A percentile compares a stretch with the other conserved stretches of the same genome.
These are phyloP conservation scores for Pseudopyricularia javanii DNA, from an alignment of 2,329 filamentous ascomycete genomes.

Conservation along the genomic window DNA sequence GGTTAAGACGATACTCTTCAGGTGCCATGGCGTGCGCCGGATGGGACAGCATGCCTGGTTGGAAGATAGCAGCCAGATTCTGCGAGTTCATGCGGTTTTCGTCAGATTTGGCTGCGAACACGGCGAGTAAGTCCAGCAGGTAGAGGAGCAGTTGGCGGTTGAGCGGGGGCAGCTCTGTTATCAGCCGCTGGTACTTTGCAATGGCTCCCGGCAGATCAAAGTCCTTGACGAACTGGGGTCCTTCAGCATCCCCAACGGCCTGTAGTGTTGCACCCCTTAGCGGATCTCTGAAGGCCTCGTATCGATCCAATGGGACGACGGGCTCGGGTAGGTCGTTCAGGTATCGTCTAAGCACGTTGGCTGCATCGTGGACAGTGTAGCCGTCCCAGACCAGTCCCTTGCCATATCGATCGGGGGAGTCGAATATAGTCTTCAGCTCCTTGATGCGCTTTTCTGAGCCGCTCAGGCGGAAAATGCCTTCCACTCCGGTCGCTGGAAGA, in stretches of 20 bases:
- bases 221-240: conserved; percentile 57
- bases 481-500: conserved; percentile 69
- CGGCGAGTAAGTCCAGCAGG: conserved; percentile 86
- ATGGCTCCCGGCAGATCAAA: conserved; percentile 71
- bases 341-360: conserved; percentile 89
- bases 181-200: conserved; percentile 71
- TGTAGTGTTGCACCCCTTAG: conserved; percentile 61
- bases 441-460: conserved; percentile 98
- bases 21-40: conserved; percentile 92
- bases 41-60: conserved; percentile 90
- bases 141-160: conserved; percentile 92
- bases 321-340: conserved; percentile 94
- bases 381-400: conserved; percentile 96
- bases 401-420: conserved; percentile 89
- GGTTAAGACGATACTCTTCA: conserved; percentile 84
- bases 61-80: conserved; percentile 93
- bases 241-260: conserved; percentile 56
- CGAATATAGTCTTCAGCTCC: conserved; percentile 81
- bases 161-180: conserved; percentile 82
- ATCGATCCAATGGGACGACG: conserved; percentile 88
- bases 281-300: conserved; percentile 81
- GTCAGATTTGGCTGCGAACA: conserved; percentile 94
- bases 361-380: conserved; percentile 96
- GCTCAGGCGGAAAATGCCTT: conserved; percentile 92
- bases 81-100: conserved; percentile 92